These are phyloP conservation scores for Solanum hybrid DNA, from an alignment of 305 asterid genomes.

Conservation along the genomic window DNA sequence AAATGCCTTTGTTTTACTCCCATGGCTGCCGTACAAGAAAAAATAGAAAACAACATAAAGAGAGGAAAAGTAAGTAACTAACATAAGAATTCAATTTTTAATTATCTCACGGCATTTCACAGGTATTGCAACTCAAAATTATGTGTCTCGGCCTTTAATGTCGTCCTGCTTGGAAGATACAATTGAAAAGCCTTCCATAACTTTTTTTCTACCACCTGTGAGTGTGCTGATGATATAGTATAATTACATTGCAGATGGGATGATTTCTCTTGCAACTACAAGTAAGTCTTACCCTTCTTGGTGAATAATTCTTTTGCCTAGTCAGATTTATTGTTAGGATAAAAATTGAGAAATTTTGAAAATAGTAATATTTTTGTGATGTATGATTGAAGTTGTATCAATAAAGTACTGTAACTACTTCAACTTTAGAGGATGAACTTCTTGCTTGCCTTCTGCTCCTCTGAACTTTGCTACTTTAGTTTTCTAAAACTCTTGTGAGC, in stretches of 20 bases:
- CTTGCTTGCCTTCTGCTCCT: neutral
- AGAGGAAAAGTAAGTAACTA: neutral
- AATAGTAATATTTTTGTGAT: neutral
- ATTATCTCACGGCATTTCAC: neutral
- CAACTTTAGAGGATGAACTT: neutral
- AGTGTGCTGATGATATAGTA: neutral
- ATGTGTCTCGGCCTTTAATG: neutral
- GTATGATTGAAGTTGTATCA: neutral
- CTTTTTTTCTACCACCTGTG: neutral
- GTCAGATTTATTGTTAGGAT: neutral
- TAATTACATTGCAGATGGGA: conserved; percentile 52
- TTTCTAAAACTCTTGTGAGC: neutral
- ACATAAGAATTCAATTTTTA: neutral
- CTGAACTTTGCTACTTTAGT: neutral
- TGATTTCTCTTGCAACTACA: conserved; percentile 57
- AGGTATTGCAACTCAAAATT: neutral
- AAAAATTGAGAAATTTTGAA: neutral
- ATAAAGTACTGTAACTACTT: neutral
- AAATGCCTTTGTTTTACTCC: neutral
- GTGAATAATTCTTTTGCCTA: neutral
- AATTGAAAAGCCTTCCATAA: conserved; percentile 1
- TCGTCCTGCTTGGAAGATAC: neutral
- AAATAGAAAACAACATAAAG: neutral
- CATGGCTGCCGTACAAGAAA: neutral
- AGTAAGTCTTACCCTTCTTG: conserved; percentile 36